Evolutionary conservation across 371 early-diverging fungal genomes (phyloP), one percentile per base, ranked within the genome.

Genomic region (Mortierella sp.): DNA sequence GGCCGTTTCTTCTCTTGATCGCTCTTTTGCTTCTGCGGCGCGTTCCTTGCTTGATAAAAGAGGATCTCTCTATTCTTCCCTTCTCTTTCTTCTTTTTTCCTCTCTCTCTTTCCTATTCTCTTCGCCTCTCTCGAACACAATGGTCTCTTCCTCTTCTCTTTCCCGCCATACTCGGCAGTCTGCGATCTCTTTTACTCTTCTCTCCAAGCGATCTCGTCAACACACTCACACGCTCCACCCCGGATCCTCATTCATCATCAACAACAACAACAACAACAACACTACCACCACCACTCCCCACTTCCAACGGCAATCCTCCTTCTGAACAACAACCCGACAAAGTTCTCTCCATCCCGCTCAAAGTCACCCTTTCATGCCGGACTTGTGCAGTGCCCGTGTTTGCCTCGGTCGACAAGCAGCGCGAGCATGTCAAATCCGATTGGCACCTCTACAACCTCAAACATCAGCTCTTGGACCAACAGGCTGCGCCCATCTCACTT

Each of bases 381-480:
- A 90, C 93, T 2, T 98, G 98, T 88, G 93, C 95, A 44, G 92
- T 95, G 9, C 91, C 91, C 4, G 95, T 96, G 82, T 87, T 90
- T 54, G 86, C 90, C 31, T 75, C 69, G 34, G 93, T 96, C 5
- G 95, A 95, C 34, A 89, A 93, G 54, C 98, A 98, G 87, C 90
- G 98, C 40, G 88, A 89, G 5, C 99, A 98, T 86, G 96, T 95
- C 89, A 91, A 93, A 31, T 92, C 94, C 21, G 98, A 98, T 88
- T 99, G 98, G 98, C 99, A 98, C 87, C 87, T 97, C 21, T 98
- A 98, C 91, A 98, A 99, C 88, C 92, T 98, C 34, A 98, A 98
- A 87, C 91, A 97, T 53, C 96, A 95, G 78, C 91, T 96, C 8
- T 94, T 92, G 37, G 92, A 88, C 43, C 69, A 86, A 83, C 0